Evolutionary conservation across 139 green algal species (phyloP), one percentile per base, ranked within the genome.

Genomic region (Chlorella sorokiniana): DNA sequence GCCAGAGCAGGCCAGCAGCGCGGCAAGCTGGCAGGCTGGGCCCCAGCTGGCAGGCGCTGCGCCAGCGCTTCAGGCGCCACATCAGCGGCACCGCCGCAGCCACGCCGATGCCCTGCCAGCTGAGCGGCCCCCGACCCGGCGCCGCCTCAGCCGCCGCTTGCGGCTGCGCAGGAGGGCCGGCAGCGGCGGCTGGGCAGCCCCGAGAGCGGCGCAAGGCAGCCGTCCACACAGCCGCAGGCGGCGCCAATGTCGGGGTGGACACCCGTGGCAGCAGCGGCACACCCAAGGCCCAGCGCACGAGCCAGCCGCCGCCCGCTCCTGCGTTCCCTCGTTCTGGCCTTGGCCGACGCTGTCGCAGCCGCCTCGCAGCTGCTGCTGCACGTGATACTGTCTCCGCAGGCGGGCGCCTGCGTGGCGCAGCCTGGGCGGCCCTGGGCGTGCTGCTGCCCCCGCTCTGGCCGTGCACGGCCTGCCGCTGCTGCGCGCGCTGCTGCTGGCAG

Each of bases 291-390:
- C 48, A 59, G 48, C 48, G 48, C 48, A 11, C 48, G 16, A 59
- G 48, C 48, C 48, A n/a, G 48, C 48, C 48, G 68, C 41, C 16
- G 41, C 68, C 35, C 25, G 68, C 68, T 54, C 29, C 33, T 20
- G 11, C 33, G n/a, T n/a, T n/a, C n/a, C n/a, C n/a, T n/a, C n/a
- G n/a, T n/a, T n/a, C n/a, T n/a, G n/a, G n/a, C n/a, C n/a, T n/a
- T 44, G 25, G 68, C 23, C 1, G 68, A 56, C 1, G 68, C 27
- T 33, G 14, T 56, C 9, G 41, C 41, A 3, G 7, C 20, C 22
- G 40, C 40, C 25, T 44, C 70, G 1, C 70, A 64, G 70, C 48
- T 63, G n/a, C 41, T 77, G 70, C 45, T 77, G n/a, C 44, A 33
- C 31, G n/a, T 41, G 45, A n/a, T 77, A n/a, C 22, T 40, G 2